Evolutionary conservation across 2,329 filamentous ascomycete species (phyloP).

Genomic region (Alternaria sp.): DNA sequence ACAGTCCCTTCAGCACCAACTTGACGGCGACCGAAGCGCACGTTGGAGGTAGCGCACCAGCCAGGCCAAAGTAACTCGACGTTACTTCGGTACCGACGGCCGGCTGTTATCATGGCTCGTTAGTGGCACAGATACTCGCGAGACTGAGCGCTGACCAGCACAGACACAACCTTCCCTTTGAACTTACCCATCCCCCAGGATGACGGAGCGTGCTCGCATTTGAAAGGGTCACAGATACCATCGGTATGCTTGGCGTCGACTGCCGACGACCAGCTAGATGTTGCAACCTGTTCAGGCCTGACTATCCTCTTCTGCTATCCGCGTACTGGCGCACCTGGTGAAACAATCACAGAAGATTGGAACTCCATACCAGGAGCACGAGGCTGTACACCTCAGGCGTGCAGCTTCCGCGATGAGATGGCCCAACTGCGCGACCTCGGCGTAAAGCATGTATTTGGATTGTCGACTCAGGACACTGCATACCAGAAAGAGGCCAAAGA

Average conservation of each 20-base stretch:
- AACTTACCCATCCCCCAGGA: conserved; percentile 52
- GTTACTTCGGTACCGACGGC: conserved; percentile 2
- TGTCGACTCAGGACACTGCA: conserved; percentile 52
- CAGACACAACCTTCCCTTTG: conserved; percentile 42
- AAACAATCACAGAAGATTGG: conserved; percentile 54
- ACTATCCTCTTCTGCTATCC: conserved; percentile 57
- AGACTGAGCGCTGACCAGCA: conserved; percentile 22
- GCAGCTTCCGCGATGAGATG: conserved; percentile 53
- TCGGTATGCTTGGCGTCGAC: conserved; percentile 48
- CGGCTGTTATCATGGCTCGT: conserved; percentile 28
- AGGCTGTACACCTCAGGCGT: conserved; percentile 56
- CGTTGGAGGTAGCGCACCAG: conserved; percentile 3
- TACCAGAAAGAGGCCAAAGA: conserved; percentile 53
- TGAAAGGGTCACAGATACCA: conserved; percentile 36
- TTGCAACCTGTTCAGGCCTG: conserved; percentile 49
- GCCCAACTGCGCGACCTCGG: conserved; percentile 25
- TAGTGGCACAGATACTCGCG: conserved; percentile 17
- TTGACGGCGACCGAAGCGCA: conserved; percentile 6
- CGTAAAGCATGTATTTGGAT: conserved; percentile 48
- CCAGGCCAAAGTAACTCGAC: conserved; percentile 5
- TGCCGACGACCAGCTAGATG: conserved; percentile 36
- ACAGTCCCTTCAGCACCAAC: conserved; percentile 4
- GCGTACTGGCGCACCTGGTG: conserved; percentile 51
- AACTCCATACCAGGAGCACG: conserved; percentile 56
- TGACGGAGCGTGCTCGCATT: conserved; percentile 54